These are phyloP conservation scores for Podospora pseudopauciseta DNA, from an alignment of 495 filamentous ascomycete species.

Conservation along the genomic window DNA sequence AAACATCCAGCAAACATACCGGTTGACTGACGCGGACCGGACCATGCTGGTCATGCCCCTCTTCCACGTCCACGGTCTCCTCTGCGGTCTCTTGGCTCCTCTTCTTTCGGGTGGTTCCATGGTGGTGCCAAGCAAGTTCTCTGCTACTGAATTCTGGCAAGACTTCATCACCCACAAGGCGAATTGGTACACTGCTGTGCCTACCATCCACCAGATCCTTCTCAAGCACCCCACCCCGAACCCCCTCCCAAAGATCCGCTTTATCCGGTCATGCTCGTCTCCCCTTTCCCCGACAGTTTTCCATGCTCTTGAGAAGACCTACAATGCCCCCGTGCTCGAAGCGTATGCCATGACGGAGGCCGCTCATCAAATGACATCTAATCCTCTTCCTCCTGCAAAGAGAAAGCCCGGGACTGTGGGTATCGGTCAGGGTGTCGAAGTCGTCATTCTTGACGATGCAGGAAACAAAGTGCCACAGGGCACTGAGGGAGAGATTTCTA, in stretches of 20 bases:
- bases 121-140: conserved; percentile 70
- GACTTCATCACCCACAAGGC: conserved; percentile 66
- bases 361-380: conserved; percentile 85
- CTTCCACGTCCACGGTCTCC: conserved; percentile 83
- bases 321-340: conserved; percentile 76
- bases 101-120: conserved; percentile 69
- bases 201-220: conserved; percentile 85
- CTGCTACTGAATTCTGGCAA: conserved; percentile 76
- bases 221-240: conserved; percentile 63
- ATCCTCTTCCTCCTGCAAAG: conserved; percentile 69
- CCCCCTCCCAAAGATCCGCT: conserved; percentile 68
- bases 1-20: conserved; percentile 73
- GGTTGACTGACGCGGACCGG: conserved; percentile 61
- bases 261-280: conserved; percentile 83
- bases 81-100: conserved; percentile 74
- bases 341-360: conserved; percentile 93
- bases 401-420: conserved; percentile 77
- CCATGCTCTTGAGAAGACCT: conserved; percentile 65
- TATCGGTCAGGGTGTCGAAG: conserved; percentile 74
- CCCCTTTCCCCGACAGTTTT: conserved; percentile 74
- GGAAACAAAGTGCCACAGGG: conserved; percentile 61
- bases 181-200: conserved; percentile 87
- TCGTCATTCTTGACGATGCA: conserved; percentile 65
- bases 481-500: conserved; percentile 72
- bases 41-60: conserved; percentile 89